Conservation (phyloP, 2,329 filamentous ascomycete species). For the Cercospora sp. region DNA sequence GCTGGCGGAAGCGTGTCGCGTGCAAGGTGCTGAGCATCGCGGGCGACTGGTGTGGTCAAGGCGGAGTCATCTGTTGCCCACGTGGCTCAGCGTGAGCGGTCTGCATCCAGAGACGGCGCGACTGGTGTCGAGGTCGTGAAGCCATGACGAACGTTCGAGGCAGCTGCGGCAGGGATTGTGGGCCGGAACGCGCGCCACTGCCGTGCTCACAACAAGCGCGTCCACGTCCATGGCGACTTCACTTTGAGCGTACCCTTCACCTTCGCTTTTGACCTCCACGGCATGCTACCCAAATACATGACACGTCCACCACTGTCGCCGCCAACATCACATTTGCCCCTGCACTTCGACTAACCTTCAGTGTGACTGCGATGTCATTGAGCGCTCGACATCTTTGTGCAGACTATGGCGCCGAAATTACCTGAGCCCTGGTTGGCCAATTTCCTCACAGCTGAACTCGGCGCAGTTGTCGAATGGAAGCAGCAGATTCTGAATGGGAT, state of each 20-base stretch:
- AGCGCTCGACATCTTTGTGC: background rate
- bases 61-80: background rate
- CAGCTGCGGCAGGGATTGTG: slow-evolving; percentile 8
- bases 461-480: slow-evolving; percentile 34
- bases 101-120: background rate
- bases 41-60: background rate
- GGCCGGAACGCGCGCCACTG: background rate
- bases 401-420: slow-evolving; percentile 26
- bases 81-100: background rate
- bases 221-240: background rate
- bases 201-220: background rate
- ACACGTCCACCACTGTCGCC: background rate
- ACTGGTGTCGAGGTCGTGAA: background rate
- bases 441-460: slow-evolving; percentile 33
- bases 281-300: background rate
- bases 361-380: slow-evolving; percentile 11
- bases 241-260: background rate
- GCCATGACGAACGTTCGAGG: slow-evolving; percentile 2
- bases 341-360: background rate
- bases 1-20: background rate
- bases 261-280: background rate
- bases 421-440: slow-evolving; percentile 35
- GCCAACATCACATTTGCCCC: background rate
- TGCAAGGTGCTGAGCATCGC: background rate
- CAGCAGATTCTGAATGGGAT: slow-evolving; percentile 20